These are phyloP conservation scores for Boletus reticuloceps DNA, from an alignment of 768 basidiomycete genomes.

Conservation along the genomic window DNA sequence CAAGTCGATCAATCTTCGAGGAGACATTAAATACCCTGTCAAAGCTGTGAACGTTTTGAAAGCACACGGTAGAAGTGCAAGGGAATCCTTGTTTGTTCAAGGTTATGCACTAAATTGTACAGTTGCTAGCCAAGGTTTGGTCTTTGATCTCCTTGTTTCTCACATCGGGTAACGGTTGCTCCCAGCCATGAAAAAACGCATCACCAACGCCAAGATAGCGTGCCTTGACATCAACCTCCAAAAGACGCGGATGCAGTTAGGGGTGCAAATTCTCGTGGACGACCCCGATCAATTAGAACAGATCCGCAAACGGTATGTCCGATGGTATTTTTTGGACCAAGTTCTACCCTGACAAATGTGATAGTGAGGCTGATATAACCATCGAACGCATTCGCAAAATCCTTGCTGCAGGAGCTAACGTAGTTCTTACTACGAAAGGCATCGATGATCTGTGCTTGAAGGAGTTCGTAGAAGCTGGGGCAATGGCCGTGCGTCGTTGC, in stretches of 20 bases:
- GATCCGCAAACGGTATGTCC: conserved; percentile 81
- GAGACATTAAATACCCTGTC: conserved; percentile 98
- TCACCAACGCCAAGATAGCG: conserved; percentile 93
- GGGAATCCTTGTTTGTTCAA: conserved; percentile 91
- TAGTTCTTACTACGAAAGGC: conserved; percentile 95
- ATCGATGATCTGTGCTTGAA: conserved; percentile 98
- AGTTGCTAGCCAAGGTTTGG: conserved; percentile 93
- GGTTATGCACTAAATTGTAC: conserved; percentile 99
- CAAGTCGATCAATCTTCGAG: conserved; percentile 88
- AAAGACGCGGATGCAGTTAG: conserved; percentile 96
- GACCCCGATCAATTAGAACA: conserved; percentile 96
- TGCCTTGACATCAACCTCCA: conserved; percentile 98
- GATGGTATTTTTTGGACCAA: not conserved
- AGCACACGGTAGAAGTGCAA: conserved; percentile 93
- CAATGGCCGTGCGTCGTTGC: conserved; percentile 97
- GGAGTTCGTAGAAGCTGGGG: conserved; percentile 98
- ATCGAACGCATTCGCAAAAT: conserved; percentile 96
- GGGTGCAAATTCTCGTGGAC: conserved; percentile 95
- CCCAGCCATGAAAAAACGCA: conserved; percentile 95
- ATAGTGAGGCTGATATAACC: conserved; percentile 92
- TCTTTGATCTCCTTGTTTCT: not conserved
- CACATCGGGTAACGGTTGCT: conserved; percentile 1
- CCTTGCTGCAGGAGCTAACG: conserved; percentile 92
- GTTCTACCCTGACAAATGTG: conserved; percentile 12
- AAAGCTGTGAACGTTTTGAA: conserved; percentile 99